Percentiles rank a stretch among this genome's conserved stretches.
phyloP scores from a whole-genome alignment of 371 early-diverging fungal species.

The Zychaea mexicana region DNA sequence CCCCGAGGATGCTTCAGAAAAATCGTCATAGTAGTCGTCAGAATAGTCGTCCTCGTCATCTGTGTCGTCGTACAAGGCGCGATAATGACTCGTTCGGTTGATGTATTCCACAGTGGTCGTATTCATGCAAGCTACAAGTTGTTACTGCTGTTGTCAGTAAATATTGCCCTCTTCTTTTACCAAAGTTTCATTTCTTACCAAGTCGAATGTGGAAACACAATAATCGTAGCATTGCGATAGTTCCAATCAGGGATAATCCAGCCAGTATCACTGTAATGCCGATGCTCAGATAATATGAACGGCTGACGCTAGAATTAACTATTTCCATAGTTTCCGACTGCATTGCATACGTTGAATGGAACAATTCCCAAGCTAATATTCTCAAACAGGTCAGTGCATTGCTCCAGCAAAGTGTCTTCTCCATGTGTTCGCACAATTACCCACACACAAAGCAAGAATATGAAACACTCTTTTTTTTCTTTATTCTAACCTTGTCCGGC shows the following conservation, averaged over 20 bases:
- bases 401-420: background rate
- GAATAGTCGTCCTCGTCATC: constrained; percentile 21
- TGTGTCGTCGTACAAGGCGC: constrained; percentile 16
- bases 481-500: constrained; percentile 26
- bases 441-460: background rate
- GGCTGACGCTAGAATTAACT: background rate
- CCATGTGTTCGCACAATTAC: too few relatives aligned
- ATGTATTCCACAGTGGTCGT: constrained; percentile 59
- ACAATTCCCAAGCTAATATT: background rate
- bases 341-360: background rate
- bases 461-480: background rate
- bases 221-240: constrained; percentile 38
- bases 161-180: background rate
- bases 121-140: constrained; percentile 27
- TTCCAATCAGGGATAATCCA: constrained; percentile 26
- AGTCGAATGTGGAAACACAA: constrained; percentile 51
- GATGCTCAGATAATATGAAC: constrained; percentile 11
- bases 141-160: background rate
- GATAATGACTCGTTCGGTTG: constrained; percentile 20
- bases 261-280: constrained; percentile 20
- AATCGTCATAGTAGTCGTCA: constrained; percentile 14
- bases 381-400: background rate
- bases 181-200: constrained; percentile 16
- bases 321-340: background rate
- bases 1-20: background rate